Evolutionary conservation across 2,329 filamentous ascomycete species (phyloP), one percentile per base, ranked within the genome.

Genomic region (Onygenales sp.): DNA sequence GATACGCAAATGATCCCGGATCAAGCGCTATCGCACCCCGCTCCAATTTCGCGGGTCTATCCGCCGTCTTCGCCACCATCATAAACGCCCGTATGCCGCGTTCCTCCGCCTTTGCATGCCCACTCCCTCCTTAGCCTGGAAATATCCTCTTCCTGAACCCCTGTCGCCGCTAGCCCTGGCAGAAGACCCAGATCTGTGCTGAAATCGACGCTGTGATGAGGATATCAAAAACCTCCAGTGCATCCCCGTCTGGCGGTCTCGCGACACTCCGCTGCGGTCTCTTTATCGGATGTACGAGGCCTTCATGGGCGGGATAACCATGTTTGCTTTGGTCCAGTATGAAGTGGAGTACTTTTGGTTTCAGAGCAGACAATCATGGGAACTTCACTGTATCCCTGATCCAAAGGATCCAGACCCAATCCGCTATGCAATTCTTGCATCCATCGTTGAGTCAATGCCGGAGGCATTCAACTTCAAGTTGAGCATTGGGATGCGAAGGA

Each of bases 401-500:
- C 64, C 64, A 4, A 32, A 42, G 6, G 63, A 64, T 43, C 44
- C 52, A 9, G 57, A 64, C 55, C 62, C 61, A n/a, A 52, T 64
- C 47, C 59, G 62, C 27, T 64, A 65, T 47, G 62, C 63, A 7
- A 57, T 64, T 42, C 52, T 65, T 42, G 62, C 62, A 6, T 61
- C 58, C 44, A 55, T 65, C 9, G 51, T 57, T 3, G 62, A 65
- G 34, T 55, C 58, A 17, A 40, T 64, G 39, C 56, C 55, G 2
- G 45, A 57, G 7, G 57, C 62, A 5, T 61, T 64, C 39, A 65
- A 65, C 44, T 64, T 60, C 54, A 57, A 59, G 3, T 46, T 65
- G 11, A 56, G 61, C 50, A 52, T 59, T 36, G 59, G 58, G 4
- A 44, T 59, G 55, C 55, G 57, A 11, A 56, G 61, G 36, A 45